A percentile compares a stretch with the other conserved stretches of the same genome.
Conservation (phyloP, 441 rosid genomes). For the Geranium incanum region DNA sequence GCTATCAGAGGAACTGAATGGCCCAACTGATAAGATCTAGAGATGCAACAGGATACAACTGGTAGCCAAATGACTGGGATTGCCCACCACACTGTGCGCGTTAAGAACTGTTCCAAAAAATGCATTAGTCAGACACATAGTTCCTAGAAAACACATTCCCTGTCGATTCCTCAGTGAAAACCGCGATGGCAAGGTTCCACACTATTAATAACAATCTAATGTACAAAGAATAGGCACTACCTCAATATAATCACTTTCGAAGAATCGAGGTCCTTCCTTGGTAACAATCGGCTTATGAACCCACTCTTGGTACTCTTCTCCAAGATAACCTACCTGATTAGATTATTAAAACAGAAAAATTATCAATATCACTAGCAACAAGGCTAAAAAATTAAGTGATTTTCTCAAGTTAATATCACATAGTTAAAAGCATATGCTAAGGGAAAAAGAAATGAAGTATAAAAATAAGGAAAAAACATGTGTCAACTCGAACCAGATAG, state of each 20-base stretch:
- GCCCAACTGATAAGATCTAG: slow-evolving; percentile 28
- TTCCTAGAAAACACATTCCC: background rate
- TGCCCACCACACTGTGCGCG: slow-evolving; percentile 42
- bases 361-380: background rate
- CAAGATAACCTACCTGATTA: slow-evolving; percentile 42
- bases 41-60: slow-evolving; percentile 29
- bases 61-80: slow-evolving; percentile 43
- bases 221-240: slow-evolving; percentile 18
- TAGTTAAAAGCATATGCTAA: background rate
- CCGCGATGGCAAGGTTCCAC: background rate
- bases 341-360: background rate
- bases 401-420: background rate
- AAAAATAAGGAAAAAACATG: background rate
- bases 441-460: background rate
- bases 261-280: slow-evolving; percentile 41
- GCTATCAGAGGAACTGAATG: slow-evolving; percentile 24
- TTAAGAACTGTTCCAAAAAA: slow-evolving; percentile 32
- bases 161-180: background rate
- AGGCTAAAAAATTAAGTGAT: background rate
- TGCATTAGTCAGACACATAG: background rate
- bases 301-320: slow-evolving; percentile 44
- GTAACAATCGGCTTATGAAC: slow-evolving; percentile 40
- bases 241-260: slow-evolving; percentile 35
- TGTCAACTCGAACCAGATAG: too few relatives aligned
- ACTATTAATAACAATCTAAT: background rate